phyloP scores from a whole-genome alignment of 2,329 filamentous ascomycete genomes.

The Beauveria scarabaeidicola region DNA sequence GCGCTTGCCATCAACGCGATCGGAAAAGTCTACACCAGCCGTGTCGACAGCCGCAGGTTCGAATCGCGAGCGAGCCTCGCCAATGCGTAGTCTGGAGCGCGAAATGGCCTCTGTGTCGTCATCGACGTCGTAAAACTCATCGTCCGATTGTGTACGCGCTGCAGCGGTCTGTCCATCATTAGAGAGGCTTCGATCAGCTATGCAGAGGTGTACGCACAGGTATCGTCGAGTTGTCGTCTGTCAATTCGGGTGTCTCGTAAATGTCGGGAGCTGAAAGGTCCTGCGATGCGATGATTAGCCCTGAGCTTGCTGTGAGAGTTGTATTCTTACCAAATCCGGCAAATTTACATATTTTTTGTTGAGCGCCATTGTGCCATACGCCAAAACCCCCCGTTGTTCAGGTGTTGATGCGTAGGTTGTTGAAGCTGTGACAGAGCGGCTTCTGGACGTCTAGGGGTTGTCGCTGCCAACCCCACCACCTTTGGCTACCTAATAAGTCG shows the following conservation, averaged over 20 bases:
- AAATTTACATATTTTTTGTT: constrained; percentile 76
- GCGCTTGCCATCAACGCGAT: constrained; percentile 73
- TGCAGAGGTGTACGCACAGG: constrained; percentile 46
- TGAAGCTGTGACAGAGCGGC: neutral
- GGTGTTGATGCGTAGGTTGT: constrained; percentile 2
- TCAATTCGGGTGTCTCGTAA: constrained; percentile 91
- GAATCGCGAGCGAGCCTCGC: constrained; percentile 75
- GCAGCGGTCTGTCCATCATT: constrained; percentile 39
- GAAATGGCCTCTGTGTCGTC: constrained; percentile 62
- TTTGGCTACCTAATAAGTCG: neutral
- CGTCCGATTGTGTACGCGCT: constrained; percentile 49
- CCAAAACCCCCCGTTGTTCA: neutral
- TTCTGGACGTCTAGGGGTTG: constrained; percentile 2
- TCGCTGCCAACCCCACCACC: constrained; percentile 3
- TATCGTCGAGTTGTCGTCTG: constrained; percentile 79
- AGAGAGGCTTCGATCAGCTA: constrained; percentile 18
- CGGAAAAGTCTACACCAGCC: constrained; percentile 76
- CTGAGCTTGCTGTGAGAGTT: constrained; percentile 13
- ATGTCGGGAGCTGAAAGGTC: constrained; percentile 81
- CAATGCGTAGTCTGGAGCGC: constrained; percentile 64
- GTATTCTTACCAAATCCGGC: constrained; percentile 59
- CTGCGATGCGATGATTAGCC: constrained; percentile 41
- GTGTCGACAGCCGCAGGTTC: constrained; percentile 67
- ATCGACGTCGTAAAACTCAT: constrained; percentile 54
- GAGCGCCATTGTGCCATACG: constrained; percentile 50